A percentile compares a stretch with the other conserved stretches of the same genome.
Evolutionary conservation across 2,329 filamentous ascomycete genomes (phyloP).

Genomic region (Neurospora sp.): DNA sequence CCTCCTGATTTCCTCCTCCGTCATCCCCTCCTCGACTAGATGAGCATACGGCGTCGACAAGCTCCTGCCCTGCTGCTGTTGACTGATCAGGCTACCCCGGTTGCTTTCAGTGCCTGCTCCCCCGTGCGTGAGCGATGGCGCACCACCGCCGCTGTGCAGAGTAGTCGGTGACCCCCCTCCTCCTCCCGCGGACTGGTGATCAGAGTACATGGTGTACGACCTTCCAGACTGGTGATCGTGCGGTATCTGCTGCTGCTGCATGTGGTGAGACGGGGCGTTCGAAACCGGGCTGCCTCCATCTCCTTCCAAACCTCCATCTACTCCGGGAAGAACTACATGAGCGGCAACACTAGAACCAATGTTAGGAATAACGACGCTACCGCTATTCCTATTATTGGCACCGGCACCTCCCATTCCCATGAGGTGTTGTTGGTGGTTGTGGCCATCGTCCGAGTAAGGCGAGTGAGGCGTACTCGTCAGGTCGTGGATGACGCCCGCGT

Average conservation of each 20-base stretch:
- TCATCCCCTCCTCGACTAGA: conserved; percentile 53
- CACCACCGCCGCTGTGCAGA: not conserved
- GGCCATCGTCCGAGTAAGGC: conserved; percentile 34
- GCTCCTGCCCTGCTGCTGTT: not conserved
- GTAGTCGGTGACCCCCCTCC: conserved; percentile 1
- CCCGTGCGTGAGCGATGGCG: not conserved
- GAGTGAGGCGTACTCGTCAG: conserved; percentile 26
- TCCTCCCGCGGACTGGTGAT: conserved; percentile 13
- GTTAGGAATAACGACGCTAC: not conserved
- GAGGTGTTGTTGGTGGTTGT: conserved; percentile 1
- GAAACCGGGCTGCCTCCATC: not conserved
- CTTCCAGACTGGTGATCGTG: conserved; percentile 9
- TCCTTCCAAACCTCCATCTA: not conserved
- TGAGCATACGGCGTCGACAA: conserved; percentile 33
- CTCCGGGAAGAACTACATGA: not conserved
- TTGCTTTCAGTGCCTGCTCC: not conserved
- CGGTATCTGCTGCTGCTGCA: not conserved
- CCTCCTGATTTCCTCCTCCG: conserved; percentile 42
- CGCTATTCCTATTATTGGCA: not conserved
- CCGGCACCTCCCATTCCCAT: not conserved
- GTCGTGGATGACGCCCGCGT: conserved; percentile 24
- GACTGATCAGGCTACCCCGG: not conserved
- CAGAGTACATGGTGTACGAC: conserved; percentile 25
- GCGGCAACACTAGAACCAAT: not conserved
- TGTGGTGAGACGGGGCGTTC: conserved; percentile 1